phyloP scores from a whole-genome alignment of 2,329 filamentous ascomycete genomes.

The Raffaelea ambrosiae region DNA sequence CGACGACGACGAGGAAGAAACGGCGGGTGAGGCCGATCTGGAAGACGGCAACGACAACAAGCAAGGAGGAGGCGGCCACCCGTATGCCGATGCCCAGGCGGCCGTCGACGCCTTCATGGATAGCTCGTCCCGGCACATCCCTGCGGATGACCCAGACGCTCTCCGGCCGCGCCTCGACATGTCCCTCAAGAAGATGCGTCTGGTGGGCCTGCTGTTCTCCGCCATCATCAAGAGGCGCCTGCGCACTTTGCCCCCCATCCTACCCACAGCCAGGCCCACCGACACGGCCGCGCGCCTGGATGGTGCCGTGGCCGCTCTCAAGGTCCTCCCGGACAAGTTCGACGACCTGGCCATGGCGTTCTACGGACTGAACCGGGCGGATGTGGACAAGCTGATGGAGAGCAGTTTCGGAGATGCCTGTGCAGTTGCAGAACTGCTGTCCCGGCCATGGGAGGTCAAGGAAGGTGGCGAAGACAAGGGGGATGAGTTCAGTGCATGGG shows the following conservation, averaged over 20 bases:
- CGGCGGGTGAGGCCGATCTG: slow-evolving; percentile 33
- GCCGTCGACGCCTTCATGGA: slow-evolving; percentile 54
- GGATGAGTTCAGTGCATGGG: slow-evolving; percentile 77
- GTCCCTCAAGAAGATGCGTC: slow-evolving; percentile 55
- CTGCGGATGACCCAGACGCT: slow-evolving; percentile 52
- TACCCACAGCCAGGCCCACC: slow-evolving; percentile 21
- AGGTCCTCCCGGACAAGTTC: slow-evolving; percentile 55
- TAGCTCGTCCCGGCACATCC: slow-evolving; percentile 46
- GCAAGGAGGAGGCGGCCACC: slow-evolving; percentile 1
- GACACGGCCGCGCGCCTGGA: slow-evolving; percentile 40
- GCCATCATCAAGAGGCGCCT: slow-evolving; percentile 63
- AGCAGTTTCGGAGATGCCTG: slow-evolving; percentile 43
- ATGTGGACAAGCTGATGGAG: slow-evolving; percentile 50
- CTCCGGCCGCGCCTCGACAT: slow-evolving; percentile 59
- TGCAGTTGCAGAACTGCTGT: slow-evolving; percentile 29
- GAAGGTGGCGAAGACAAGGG: slow-evolving; percentile 25
- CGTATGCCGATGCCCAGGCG: slow-evolving; percentile 14
- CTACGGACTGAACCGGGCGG: slow-evolving; percentile 55
- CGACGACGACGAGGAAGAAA: slow-evolving; percentile 28
- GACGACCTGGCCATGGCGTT: slow-evolving; percentile 65
- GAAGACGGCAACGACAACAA: slow-evolving; percentile 22
- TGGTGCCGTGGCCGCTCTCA: slow-evolving; percentile 45
- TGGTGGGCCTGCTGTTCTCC: slow-evolving; percentile 60
- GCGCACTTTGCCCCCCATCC: slow-evolving; percentile 42
- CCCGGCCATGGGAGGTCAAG: slow-evolving; percentile 52